Conservation (phyloP, 225 moss, liverwort and hornwort species). For the Pseudoscleropodium purum region DNA sequence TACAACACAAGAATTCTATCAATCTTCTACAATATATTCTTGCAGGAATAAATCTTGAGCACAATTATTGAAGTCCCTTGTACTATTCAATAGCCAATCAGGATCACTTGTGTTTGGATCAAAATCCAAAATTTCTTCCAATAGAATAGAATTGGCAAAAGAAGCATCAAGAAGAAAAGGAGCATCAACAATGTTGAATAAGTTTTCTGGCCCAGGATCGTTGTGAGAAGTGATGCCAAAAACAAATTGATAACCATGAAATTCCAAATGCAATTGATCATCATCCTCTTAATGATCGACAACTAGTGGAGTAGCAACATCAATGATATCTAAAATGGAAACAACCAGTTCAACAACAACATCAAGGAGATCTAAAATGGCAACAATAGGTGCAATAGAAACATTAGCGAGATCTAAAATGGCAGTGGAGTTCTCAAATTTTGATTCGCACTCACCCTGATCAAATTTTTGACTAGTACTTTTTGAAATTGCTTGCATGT, state of each 20-base stretch:
- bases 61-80: not conserved
- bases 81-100: not conserved
- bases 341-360: too few relatives aligned
- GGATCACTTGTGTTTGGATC: not conserved
- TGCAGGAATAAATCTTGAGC: not conserved
- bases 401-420: too few relatives aligned
- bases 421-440: too few relatives aligned
- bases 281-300: too few relatives aligned
- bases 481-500: too few relatives aligned
- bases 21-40: not conserved
- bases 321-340: too few relatives aligned
- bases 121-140: not conserved
- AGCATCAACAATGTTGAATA: not conserved
- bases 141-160: not conserved
- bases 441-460: too few relatives aligned
- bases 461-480: too few relatives aligned
- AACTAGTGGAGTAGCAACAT: too few relatives aligned
- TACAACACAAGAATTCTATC: fast-evolving
- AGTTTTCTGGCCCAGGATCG: fast-evolving
- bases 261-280: not conserved
- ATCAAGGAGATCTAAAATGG: too few relatives aligned
- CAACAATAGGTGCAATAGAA: too few relatives aligned
- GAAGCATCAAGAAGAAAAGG: not conserved
- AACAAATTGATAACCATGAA: too few relatives aligned
- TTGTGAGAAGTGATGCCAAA: not conserved